Percentiles rank a stretch among this genome's conserved stretches.
These are phyloP conservation scores for Zygosaccharomyces pseudorouxii DNA, from an alignment of 805 yeast species.

Conservation along the genomic window DNA sequence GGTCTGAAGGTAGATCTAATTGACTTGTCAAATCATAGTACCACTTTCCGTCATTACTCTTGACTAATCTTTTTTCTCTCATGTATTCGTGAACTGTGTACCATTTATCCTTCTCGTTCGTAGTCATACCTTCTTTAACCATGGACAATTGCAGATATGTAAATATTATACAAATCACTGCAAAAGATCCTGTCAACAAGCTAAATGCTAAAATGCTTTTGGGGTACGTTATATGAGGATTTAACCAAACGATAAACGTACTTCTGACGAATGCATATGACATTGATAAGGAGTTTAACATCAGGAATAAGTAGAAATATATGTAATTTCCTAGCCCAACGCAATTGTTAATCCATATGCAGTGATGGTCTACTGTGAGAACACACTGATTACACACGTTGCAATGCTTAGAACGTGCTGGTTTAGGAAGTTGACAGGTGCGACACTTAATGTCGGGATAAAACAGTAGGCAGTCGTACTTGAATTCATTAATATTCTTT, in stretches of 20 bases:
- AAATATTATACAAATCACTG: slow-evolving; percentile 43
- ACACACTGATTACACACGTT: slow-evolving; percentile 61
- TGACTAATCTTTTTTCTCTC: slow-evolving; percentile 37
- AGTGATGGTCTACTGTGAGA: slow-evolving; percentile 66
- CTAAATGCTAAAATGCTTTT: slow-evolving; percentile 36
- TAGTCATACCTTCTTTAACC: slow-evolving; percentile 64
- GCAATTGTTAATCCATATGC: slow-evolving; percentile 70
- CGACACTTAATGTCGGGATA: slow-evolving; percentile 46
- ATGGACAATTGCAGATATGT: slow-evolving; percentile 44
- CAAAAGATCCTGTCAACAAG: slow-evolving; percentile 42
- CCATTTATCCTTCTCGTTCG: slow-evolving; percentile 75
- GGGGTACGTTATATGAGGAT: slow-evolving; percentile 12
- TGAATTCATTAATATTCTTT: slow-evolving; percentile 21
- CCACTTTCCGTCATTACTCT: slow-evolving; percentile 16
- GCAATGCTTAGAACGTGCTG: slow-evolving; percentile 76
- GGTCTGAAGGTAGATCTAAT: slow-evolving; percentile 4
- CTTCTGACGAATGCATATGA: slow-evolving; percentile 41
- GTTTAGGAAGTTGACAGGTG: slow-evolving; percentile 59
- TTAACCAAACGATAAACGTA: slow-evolving; percentile 7
- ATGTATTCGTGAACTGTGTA: slow-evolving; percentile 51
- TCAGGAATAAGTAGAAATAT: slow-evolving; percentile 54
- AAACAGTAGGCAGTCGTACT: slow-evolving; percentile 51
- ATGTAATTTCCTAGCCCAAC: slow-evolving; percentile 61
- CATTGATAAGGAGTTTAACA: slow-evolving; percentile 44
- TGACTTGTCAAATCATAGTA: slow-evolving; percentile 8